Base-by-base conservation (phyloP, 805 yeast species). In the Myxozyma mucilagina region DNA sequence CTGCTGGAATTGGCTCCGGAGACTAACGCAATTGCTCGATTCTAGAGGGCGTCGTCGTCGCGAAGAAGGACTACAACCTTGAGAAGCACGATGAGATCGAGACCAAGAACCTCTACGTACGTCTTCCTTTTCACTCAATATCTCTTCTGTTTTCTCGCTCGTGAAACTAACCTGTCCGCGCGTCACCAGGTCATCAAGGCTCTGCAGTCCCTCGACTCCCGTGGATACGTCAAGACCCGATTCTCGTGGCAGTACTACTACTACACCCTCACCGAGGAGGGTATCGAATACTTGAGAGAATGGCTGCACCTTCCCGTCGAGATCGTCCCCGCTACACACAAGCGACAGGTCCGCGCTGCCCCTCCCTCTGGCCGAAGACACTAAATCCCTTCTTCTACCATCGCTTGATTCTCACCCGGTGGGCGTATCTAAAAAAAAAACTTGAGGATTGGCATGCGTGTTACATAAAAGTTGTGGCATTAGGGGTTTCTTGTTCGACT, bases 221-320 rank as follows among this genome's bases (percentile, higher is more conserved):
- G 88, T 82, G 99, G 99, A 80, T 94, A 77, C 87, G 98, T 94
- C 82, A 91, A 93, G 90, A 94, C 99, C 75, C 98, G 91, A 84
- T 94, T 93, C 88, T 93, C 98, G 77, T 94, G 99, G 99, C 97
- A 92, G 87, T 90, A 90, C 87, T 94, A 94, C 85, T 94, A 94
- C 96, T 94, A 94, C 96, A 90, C 99, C 85, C 89, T 94, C 79
- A 94, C 98, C 79, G 98, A 94, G 79, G 97, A 90, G 83, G 99
- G 99, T 87, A 93, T 94, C 71, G 97, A 91, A 79, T 94, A 84
- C 89, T 88, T 94, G 78, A 89, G 97, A 84, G 91, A 90, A 79
- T 94, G 91, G 90, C 88, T 94, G 81, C 91, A 92, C 87, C 86
- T 94, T 76, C 99, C 99, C 83, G 96, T 89, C 82, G 96, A 91